These are phyloP conservation scores for Trifolium pratense DNA, from an alignment of 306 rosid species.

Conservation along the genomic window DNA sequence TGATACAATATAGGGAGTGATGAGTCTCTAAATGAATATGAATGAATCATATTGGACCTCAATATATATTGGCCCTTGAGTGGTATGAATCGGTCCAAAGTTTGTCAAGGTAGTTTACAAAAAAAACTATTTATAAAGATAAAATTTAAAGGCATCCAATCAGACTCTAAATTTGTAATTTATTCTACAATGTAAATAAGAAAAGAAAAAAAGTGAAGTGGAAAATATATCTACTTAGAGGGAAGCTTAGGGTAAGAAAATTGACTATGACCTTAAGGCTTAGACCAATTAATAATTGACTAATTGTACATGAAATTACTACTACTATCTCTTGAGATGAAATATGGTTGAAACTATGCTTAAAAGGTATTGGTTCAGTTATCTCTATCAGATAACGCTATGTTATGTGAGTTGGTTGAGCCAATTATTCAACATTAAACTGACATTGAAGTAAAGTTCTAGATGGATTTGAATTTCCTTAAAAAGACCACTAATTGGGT, in stretches of 20 bases:
- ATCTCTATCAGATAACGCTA: constrained; percentile 36
- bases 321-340: background rate
- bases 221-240: background rate
- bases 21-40: too few species aligned
- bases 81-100: too few species aligned
- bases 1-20: too few species aligned
- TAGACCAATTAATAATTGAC: background rate
- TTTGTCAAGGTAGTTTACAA: too few species aligned
- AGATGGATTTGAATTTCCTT: constrained; percentile 42
- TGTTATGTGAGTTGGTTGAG: constrained; percentile 31
- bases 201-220: background rate
- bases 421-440: constrained; percentile 40
- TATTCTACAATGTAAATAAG: background rate
- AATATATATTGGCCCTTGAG: too few species aligned
- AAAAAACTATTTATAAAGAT: too few species aligned
- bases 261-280: background rate
- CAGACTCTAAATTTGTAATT: background rate
- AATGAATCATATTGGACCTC: too few species aligned
- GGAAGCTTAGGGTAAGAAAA: background rate
- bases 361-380: constrained; percentile 17
- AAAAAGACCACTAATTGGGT: constrained; percentile 24
- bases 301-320: background rate
- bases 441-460: constrained; percentile 34
- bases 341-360: background rate
- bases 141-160: too few species aligned